phyloP scores from a whole-genome alignment of 1,284 basidiomycete genomes.

The Ceratobasidium sp. region DNA sequence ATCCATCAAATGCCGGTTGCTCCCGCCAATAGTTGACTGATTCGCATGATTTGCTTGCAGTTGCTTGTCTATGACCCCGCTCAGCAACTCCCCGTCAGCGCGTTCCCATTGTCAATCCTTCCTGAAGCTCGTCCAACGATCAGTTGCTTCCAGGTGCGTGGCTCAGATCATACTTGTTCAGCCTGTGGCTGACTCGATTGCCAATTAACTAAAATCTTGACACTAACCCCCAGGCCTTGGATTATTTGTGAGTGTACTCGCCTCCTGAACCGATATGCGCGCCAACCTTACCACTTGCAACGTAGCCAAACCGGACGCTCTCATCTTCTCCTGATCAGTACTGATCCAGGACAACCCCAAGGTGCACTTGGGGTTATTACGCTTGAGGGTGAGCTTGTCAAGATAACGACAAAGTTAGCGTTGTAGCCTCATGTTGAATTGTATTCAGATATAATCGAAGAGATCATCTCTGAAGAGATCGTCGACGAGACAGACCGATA shows the following conservation, averaged over 20 bases:
- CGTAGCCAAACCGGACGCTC: slow-evolving; percentile 93
- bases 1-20: not conserved
- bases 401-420: slow-evolving; percentile 39
- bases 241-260: slow-evolving; percentile 72
- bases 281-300: slow-evolving; percentile 48
- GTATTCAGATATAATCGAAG: slow-evolving; percentile 60
- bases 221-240: slow-evolving; percentile 61
- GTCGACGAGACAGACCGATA: slow-evolving; percentile 91
- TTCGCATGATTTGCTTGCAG: slow-evolving; percentile 51
- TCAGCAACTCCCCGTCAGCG: slow-evolving; percentile 75
- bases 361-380: slow-evolving; percentile 86
- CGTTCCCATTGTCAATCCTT: slow-evolving; percentile 79
- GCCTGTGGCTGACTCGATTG: slow-evolving; percentile 2
- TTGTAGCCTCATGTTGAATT: slow-evolving; percentile 16
- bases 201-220: not conserved
- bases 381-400: slow-evolving; percentile 66
- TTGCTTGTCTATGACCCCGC: slow-evolving; percentile 91
- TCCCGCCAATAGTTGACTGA: slow-evolving; percentile 25
- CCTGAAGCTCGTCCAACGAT: slow-evolving; percentile 90
- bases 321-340: slow-evolving; percentile 88
- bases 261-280: not conserved
- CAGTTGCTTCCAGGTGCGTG: slow-evolving; percentile 69
- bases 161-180: slow-evolving; percentile 12
- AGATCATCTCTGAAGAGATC: slow-evolving; percentile 88
- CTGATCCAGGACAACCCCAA: slow-evolving; percentile 78